Percentiles rank a stretch among this genome's conserved stretches.
Evolutionary conservation across 1,284 basidiomycete species (phyloP).

Genomic region (Erythrobasidium hasegawianum): DNA sequence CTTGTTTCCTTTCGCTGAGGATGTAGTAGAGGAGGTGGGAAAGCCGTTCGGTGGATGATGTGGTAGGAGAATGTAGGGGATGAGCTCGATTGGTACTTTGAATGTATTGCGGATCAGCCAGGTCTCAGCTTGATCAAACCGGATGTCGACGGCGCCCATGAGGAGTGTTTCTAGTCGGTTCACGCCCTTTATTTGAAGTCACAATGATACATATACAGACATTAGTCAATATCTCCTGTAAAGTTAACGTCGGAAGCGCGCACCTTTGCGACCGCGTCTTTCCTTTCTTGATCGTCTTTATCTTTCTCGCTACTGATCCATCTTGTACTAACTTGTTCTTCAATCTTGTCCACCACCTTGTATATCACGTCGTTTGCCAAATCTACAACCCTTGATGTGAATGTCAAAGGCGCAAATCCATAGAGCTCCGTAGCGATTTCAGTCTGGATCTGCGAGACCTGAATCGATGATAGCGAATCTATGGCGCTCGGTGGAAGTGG

Average conservation of each 20-base stretch:
- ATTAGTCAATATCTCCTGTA: no score
- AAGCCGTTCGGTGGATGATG: conserved; percentile 37
- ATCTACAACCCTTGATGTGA: conserved; percentile 31
- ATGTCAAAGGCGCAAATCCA: conserved; percentile 27
- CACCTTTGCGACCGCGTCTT: conserved; percentile 19
- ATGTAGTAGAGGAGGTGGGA: background rate
- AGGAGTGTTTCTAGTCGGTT: conserved; percentile 43
- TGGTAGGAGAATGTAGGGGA: conserved; percentile 40
- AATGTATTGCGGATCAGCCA: conserved; percentile 44
- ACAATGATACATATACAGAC: background rate
- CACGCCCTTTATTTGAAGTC: conserved; percentile 37
- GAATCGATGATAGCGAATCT: conserved; percentile 6
- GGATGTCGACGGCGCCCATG: conserved; percentile 42
- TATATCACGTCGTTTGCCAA: conserved; percentile 37
- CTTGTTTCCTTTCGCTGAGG: background rate
- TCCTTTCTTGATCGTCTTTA: conserved; percentile 10
- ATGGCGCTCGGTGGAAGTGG: background rate
- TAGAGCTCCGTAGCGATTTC: conserved; percentile 32
- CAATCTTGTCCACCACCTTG: conserved; percentile 32
- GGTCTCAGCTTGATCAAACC: conserved; percentile 44
- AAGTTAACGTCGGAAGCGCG: no score
- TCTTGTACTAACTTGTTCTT: conserved; percentile 17
- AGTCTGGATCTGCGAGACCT: conserved; percentile 26
- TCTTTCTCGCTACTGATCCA: conserved; percentile 9
- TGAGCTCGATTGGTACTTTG: conserved; percentile 33